Evolutionary conservation across 2,329 filamentous ascomycete species (phyloP).

Genomic region (Aspergillus uvarum): DNA sequence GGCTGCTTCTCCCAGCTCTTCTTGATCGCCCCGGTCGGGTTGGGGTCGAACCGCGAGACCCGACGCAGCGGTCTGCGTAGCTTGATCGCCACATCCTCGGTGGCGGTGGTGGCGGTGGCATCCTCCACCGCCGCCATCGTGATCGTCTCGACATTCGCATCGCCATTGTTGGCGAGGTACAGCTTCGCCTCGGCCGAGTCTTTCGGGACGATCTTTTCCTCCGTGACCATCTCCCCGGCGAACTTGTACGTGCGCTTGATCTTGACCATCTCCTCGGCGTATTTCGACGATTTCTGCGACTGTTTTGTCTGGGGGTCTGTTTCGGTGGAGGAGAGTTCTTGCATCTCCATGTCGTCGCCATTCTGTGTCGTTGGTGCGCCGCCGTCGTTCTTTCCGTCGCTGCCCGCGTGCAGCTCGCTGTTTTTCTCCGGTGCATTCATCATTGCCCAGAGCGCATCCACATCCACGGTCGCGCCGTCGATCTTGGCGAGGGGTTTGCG

Average conservation of each 20-base stretch:
- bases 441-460: constrained; percentile 55
- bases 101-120: constrained; percentile 1
- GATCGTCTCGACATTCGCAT: constrained; percentile 38
- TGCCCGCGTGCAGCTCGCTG: constrained; percentile 7
- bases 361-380: constrained; percentile 8
- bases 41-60: constrained; percentile 49
- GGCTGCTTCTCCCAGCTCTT: constrained; percentile 46
- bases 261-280: constrained; percentile 50
- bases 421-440: constrained; percentile 44
- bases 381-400: constrained; percentile 15
- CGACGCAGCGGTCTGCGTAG: constrained; percentile 43
- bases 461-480: constrained; percentile 55
- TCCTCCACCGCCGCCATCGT: constrained; percentile 26
- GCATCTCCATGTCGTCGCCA: constrained; percentile 16
- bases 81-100: constrained; percentile 22
- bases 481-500: constrained; percentile 48
- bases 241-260: constrained; percentile 60
- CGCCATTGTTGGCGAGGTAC: constrained; percentile 45
- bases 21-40: constrained; percentile 44
- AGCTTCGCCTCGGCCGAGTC: constrained; percentile 56
- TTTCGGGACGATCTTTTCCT: constrained; percentile 54
- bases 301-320: constrained; percentile 9
- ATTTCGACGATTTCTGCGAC: constrained; percentile 6
- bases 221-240: constrained; percentile 55
- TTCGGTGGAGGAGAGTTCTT: constrained; percentile 13